Evolutionary conservation across 306 rosid species (phyloP).

Genomic region (Rosa persica): DNA sequence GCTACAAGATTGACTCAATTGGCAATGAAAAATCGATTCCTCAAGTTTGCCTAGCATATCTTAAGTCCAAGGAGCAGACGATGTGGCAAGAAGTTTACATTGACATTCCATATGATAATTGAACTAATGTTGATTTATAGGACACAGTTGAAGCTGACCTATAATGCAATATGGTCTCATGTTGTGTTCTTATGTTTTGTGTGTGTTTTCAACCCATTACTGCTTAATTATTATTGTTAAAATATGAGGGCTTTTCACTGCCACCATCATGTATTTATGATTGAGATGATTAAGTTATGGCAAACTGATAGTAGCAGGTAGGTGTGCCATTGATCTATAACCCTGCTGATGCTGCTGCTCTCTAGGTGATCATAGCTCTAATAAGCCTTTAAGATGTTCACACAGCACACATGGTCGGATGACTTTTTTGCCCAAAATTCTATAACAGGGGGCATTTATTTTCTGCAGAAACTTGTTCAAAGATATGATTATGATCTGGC

Average conservation of each 20-base stretch:
- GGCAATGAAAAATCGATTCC: conserved; percentile 22
- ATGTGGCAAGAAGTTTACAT: conserved; percentile 3
- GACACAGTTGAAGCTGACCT: background rate
- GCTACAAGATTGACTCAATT: conserved; percentile 20
- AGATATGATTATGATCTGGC: too few species aligned
- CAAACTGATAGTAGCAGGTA: background rate
- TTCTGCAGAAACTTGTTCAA: too few species aligned
- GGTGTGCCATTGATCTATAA: conserved; percentile 8
- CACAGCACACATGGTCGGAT: conserved; percentile 12
- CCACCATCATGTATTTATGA: conserved; percentile 6
- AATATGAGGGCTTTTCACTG: background rate
- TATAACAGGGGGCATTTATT: too few species aligned
- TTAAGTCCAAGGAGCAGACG: conserved; percentile 2
- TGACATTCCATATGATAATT: background rate
- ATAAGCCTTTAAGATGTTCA: background rate
- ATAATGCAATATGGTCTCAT: background rate
- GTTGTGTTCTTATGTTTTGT: background rate
- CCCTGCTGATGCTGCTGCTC: background rate
- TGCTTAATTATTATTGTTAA: background rate
- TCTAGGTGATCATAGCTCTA: background rate
- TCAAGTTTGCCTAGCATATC: conserved; percentile 43
- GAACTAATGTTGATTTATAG: background rate
- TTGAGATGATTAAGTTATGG: background rate
- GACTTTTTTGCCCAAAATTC: background rate
- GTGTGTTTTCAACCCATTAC: background rate